Evolutionary conservation across 805 yeast species (phyloP), one percentile per base, ranked within the genome.

Genomic region (Candida manassasensis): DNA sequence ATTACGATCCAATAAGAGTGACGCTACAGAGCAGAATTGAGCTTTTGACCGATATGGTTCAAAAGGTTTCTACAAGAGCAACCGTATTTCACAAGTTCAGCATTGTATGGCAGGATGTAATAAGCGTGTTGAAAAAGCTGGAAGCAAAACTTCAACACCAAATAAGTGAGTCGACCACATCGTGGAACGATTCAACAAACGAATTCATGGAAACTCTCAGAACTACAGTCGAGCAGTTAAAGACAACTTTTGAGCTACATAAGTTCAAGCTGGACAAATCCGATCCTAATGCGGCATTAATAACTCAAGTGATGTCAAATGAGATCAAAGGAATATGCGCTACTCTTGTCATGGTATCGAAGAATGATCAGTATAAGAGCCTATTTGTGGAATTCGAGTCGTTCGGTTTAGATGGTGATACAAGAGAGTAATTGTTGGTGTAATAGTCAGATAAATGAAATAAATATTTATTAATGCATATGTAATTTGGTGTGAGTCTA

Each of bases 1-100:
- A 64, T 39, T 35, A 61, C 8, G 57, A 46, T n/a, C 69, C 69
- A 2, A 52, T 67, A 2, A 26, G 55, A 3, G 42, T 48, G 5
- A 49, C 61, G 7, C 39, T 67, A n/a, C 48, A 52, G 9, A 55
- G 48, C 18, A 60, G 55, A 35, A 43, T 41, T 11, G 57, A 47
- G 14, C 67, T 63, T 0, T 45, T 59, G 15, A 42, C 42, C 6
- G 62, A 52, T 21, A 35, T 60, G 21, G 42, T 49, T 3, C 37
- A 47, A 2, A 38, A 45, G 8, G 39, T 61, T 2, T 57, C 68
- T 4, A 43, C 37, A 9, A 40, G 43, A 21, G 53, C 70, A 0
- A 48, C 60, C 4, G 24, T 37, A 0, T 63, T 41, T 41, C 67
- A 63, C 38, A 49, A 53, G 19, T 49, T 47, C 34, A 46, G 54